Conservation (phyloP, 805 yeast species). For the Scheffersomyces coipomensis region DNA sequence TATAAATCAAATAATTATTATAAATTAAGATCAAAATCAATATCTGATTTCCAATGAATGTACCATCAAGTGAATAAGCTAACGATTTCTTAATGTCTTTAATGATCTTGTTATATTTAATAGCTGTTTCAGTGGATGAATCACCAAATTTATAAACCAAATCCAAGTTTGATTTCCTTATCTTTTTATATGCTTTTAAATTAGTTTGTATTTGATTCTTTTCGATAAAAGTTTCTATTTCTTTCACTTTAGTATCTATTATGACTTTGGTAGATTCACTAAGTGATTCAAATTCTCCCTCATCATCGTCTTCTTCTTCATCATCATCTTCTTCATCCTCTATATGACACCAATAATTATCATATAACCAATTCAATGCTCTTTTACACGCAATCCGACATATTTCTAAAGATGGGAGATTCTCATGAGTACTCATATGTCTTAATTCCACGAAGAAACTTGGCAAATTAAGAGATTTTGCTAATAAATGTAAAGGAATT, state of each 20-base stretch:
- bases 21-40: constrained; percentile 14
- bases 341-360: constrained; percentile 62
- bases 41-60: constrained; percentile 1
- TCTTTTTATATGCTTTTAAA: constrained; percentile 48
- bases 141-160: constrained; percentile 42
- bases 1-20: constrained; percentile 25
- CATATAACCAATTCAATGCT: constrained; percentile 75
- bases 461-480: constrained; percentile 68
- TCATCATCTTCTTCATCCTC: constrained; percentile 23
- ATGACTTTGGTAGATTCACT: constrained; percentile 5
- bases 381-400: constrained; percentile 56
- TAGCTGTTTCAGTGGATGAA: constrained; percentile 35
- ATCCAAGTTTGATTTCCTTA: constrained; percentile 45
- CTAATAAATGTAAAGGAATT: constrained; percentile 73
- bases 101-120: constrained; percentile 36
- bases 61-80: not conserved
- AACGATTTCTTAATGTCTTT: not conserved
- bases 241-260: constrained; percentile 8
- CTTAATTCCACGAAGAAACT: constrained; percentile 83
- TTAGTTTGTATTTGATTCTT: constrained; percentile 9
- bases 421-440: constrained; percentile 90
- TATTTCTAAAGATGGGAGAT: constrained; percentile 67
- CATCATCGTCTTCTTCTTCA: constrained; percentile 17
- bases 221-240: not conserved
- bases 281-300: not conserved